These are phyloP conservation scores for Vigna trinervia DNA, from an alignment of 306 rosid genomes.

Conservation along the genomic window DNA sequence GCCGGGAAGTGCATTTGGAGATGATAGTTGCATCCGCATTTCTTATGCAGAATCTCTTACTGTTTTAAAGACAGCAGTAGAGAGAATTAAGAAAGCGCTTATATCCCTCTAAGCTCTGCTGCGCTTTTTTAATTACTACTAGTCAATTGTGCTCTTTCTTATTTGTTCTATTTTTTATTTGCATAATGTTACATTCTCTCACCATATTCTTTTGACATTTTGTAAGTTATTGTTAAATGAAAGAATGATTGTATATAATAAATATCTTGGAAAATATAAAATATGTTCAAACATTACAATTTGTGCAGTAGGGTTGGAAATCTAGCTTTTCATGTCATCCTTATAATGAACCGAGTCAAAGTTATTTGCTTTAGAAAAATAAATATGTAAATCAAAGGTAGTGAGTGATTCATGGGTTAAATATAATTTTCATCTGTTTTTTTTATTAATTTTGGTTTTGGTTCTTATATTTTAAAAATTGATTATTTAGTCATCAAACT, in stretches of 20 bases:
- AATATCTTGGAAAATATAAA: not conserved
- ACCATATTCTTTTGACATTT: not conserved
- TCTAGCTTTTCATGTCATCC: not conserved
- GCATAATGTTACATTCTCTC: not conserved
- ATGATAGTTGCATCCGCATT: conserved; percentile 78
- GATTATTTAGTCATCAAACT: no score
- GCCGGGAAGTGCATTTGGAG: conserved; percentile 86
- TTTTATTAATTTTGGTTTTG: no score
- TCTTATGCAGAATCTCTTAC: conserved; percentile 79
- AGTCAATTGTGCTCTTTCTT: not conserved
- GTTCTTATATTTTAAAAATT: no score
- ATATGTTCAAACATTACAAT: not conserved
- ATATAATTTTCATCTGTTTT: no score
- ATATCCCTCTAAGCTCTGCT: conserved; percentile 43
- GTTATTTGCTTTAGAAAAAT: not conserved
- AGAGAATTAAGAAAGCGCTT: conserved; percentile 80
- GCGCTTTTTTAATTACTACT: conserved; percentile 50
- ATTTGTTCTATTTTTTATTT: conserved; percentile 15
- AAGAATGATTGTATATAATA: not conserved
- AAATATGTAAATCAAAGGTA: no score
- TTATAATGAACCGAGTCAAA: not conserved
- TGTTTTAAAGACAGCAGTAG: conserved; percentile 68
- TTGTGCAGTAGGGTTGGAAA: no score
- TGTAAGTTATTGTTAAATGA: not conserved
- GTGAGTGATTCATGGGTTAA: no score